phyloP scores from a whole-genome alignment of 1,284 basidiomycete species.

The Trichosporon sp. region DNA sequence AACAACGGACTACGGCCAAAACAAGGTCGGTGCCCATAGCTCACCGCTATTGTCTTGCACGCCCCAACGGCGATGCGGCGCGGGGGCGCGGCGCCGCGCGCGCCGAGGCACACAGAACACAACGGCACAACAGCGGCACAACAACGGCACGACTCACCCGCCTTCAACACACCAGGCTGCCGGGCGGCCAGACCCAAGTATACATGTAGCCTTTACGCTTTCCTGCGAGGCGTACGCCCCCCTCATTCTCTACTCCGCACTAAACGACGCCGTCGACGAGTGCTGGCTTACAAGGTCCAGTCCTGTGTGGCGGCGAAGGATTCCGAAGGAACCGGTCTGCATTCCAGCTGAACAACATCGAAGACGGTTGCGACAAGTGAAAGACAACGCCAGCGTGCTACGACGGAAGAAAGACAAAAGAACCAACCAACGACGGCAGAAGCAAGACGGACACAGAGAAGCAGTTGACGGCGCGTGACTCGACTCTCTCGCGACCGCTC shows the following conservation, averaged over 20 bases:
- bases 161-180: background rate
- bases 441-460: no score
- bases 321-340: background rate
- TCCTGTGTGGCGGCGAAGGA: no score
- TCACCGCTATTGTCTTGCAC: background rate
- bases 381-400: background rate
- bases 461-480: background rate
- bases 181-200: background rate
- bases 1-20: constrained; percentile 1
- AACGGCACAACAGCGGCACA: no score
- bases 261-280: background rate
- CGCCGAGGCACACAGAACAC: background rate
- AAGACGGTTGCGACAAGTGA: background rate
- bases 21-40: background rate
- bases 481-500: background rate
- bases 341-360: background rate
- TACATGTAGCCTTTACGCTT: constrained; percentile 9
- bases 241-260: background rate
- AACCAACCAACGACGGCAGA: no score
- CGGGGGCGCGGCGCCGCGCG: no score
- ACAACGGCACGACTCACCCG: background rate
- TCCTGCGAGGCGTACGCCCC: background rate
- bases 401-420: no score
- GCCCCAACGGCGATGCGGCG: background rate
- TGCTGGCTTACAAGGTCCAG: constrained; percentile 13